Base-by-base conservation (phyloP, 2,329 filamentous ascomycete genomes). In the Fusarium duplospermum region DNA sequence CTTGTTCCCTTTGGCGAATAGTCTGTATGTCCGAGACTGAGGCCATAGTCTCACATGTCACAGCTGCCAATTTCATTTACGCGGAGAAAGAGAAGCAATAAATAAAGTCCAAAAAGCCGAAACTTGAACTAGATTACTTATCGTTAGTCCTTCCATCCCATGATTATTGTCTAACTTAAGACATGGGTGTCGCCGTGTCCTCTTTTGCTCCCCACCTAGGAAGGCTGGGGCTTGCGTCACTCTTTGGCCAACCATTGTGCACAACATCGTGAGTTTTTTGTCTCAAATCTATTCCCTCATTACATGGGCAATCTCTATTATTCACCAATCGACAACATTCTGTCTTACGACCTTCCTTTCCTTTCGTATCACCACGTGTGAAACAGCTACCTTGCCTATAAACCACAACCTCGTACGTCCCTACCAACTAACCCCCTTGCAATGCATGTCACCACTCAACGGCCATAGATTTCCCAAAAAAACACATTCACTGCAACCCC, bases 51-150 rank as follows among this genome's bases (percentile, higher is more conserved):
- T 77, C 24, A 74, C 1, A 20, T 3, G 13, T 4, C 10, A 4
- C 2, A 77, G 75, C 75, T 62, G 75, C 75, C 7, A 77, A 77
- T 56, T 77, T 77, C 0, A 71, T 77, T 16, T 75, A 77, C 40
- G 73, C 75, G 14, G n/a, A 73, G 20, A 76, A 77, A 18, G 59
- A 73, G 4, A 20, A 73, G 24, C 73, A 77, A 61, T 71, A 68
- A 29, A n/a, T 1, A 4, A 31, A 36, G 36, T 16, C 14, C n/a
- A n/a, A 9, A 22, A 20, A 10, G 27, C n/a, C 27, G 27, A 31
- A 29, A 52, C 31, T 31, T 31, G 47, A 11, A 52, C 47, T 31
- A 52, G 47, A 52, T 52, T 31, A 18, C 27, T 52, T 31, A 31
- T 52, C 27, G 47, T 52, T 52, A 52, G 47, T 14, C 47, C 47